phyloP scores from a whole-genome alignment of 768 basidiomycete species.

The Phanerodontia chrysosporium region DNA sequence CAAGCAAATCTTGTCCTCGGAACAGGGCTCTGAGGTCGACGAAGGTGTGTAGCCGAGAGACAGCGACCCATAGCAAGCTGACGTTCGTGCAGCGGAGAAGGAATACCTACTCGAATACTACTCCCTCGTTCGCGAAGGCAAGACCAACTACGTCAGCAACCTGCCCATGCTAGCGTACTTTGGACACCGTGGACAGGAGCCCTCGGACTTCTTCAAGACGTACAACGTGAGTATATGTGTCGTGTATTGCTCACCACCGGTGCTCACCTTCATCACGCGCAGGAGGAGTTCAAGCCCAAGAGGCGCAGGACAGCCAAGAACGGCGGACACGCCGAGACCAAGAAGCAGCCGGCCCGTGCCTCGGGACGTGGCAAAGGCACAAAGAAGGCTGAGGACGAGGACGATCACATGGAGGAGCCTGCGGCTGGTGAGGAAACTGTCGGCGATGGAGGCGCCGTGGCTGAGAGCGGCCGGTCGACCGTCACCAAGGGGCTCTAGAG shows the following conservation, averaged over 20 bases:
- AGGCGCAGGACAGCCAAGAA: conserved; percentile 11
- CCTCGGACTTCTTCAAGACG: conserved; percentile 18
- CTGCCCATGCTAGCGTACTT: conserved; percentile 21
- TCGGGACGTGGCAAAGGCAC: conserved; percentile 1
- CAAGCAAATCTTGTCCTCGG: conserved; percentile 18
- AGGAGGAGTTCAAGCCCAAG: conserved; percentile 21
- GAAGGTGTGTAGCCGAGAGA: conserved; percentile 9
- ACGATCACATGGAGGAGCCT: background rate
- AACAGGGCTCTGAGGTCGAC: conserved; percentile 18
- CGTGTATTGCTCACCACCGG: background rate
- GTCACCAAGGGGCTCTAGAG: too few species aligned
- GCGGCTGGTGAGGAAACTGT: background rate
- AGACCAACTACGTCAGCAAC: conserved; percentile 25
- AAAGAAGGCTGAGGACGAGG: background rate
- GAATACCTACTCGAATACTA: conserved; percentile 30
- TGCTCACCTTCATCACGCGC: background rate
- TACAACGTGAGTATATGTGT: conserved; percentile 11
- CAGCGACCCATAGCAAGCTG: background rate
- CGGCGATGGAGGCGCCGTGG: too few species aligned
- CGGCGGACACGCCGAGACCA: background rate
- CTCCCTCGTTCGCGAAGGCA: conserved; percentile 30
- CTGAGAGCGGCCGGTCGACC: too few species aligned
- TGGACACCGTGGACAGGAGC: conserved; percentile 16
- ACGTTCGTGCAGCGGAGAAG: conserved; percentile 20
- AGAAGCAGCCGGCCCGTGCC: conserved; percentile 1